Base-by-base conservation (phyloP, 371 early-diverging fungal genomes). In the Globomyces sp. region DNA sequence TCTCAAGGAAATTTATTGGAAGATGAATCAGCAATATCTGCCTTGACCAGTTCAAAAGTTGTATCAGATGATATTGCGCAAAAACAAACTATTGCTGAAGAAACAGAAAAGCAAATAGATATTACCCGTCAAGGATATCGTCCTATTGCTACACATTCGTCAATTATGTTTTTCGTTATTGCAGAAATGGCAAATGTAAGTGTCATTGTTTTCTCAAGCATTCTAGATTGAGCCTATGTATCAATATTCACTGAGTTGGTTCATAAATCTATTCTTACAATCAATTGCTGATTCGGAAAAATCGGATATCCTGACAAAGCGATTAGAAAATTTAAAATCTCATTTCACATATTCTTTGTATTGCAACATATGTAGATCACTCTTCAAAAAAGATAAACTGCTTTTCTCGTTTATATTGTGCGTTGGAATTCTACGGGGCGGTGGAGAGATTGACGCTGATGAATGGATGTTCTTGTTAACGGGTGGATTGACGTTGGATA, bases 381-480 rank as follows among this genome's bases (percentile, higher is more conserved):
- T 84, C n/a, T 84, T 84, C 73, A 81, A 84, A 59, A 82, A 82
- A 62, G 84, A 84, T 71, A 84, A 84, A 64, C 80, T 84, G 6
- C 70, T 84, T n/a, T 84, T 84, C 68, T 82, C 83, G 8, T 82
- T 84, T 64, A 53, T 82, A 10, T 79, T 84, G 36, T 80, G 79
- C 62, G 71, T 82, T 46, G 80, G 82, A 10, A 48, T 84, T 4
- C 75, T 82, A 75, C 64, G 68, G 40, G 78, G 76, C 6, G n/a
- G 66, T n/a, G 68, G 69, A 44, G 82, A 84, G 65, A 76, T 84
- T 37, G 82, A 80, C 47, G 51, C 41, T 1, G 79, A 76, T n/a
- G 84, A 84, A 63, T 80, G 78, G 80, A 72, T 77, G 75, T 84
- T 84, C 70, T 65, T 84, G 13, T 66, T 84, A 4, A 82, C 84